Evolutionary conservation across 129 eudicot species (phyloP).

Genomic region (Logfia minima): DNA sequence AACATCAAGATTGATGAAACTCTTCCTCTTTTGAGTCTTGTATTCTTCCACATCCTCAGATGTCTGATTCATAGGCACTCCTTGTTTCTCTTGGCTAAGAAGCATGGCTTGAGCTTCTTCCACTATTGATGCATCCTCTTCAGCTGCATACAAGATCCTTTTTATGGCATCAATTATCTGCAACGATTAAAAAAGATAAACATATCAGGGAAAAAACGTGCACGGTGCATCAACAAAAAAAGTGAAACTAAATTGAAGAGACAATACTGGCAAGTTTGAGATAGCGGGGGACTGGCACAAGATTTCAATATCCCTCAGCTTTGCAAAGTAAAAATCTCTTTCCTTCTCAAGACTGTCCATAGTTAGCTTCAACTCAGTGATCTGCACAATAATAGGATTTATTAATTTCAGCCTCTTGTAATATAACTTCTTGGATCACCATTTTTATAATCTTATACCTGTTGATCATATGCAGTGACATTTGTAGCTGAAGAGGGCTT

Average conservation of each 20-base stretch:
- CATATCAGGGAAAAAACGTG: no score
- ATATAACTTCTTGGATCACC: background rate
- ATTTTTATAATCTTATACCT: slow-evolving; percentile 41
- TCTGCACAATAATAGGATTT: slow-evolving; percentile 43
- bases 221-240: no score
- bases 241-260: background rate
- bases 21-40: slow-evolving; percentile 69
- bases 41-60: slow-evolving; percentile 46
- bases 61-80: slow-evolving; percentile 37
- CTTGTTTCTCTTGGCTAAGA: slow-evolving; percentile 44
- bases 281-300: slow-evolving; percentile 79
- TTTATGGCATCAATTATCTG: slow-evolving; percentile 75
- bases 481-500: slow-evolving; percentile 55
- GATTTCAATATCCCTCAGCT: slow-evolving; percentile 86
- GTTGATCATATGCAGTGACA: slow-evolving; percentile 57
- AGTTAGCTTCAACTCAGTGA: slow-evolving; percentile 80
- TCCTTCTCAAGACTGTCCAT: slow-evolving; percentile 92
- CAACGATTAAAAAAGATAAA: background rate
- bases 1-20: slow-evolving; percentile 59
- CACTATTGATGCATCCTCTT: slow-evolving; percentile 74
- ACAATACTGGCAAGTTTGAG: slow-evolving; percentile 61
- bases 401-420: slow-evolving; percentile 11
- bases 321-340: slow-evolving; percentile 95
- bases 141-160: slow-evolving; percentile 79
- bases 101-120: slow-evolving; percentile 81